Conservation (phyloP, 2,329 filamentous ascomycete genomes). For the Polychaeton citri region DNA sequence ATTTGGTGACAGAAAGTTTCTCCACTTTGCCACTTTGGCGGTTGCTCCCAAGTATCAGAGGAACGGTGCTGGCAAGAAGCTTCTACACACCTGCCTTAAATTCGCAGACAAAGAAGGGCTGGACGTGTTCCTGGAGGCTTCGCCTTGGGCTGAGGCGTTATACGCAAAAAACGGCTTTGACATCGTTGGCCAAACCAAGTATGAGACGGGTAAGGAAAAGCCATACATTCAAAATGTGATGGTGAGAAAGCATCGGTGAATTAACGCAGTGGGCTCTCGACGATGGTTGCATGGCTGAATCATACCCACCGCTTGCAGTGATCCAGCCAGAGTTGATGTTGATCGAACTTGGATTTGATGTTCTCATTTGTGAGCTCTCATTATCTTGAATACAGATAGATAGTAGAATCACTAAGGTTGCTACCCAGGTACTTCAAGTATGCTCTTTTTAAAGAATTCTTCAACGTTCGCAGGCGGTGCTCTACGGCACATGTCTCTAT, state of each 20-base stretch:
- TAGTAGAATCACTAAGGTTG: too few relatives aligned
- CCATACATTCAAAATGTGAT: not conserved
- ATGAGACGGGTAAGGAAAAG: not conserved
- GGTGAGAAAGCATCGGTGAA: conserved; percentile 1
- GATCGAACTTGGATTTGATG: too few relatives aligned
- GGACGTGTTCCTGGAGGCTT: not conserved
- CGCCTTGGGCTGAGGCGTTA: not conserved
- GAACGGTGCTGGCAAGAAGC: conserved; percentile 2
- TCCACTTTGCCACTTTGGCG: conserved; percentile 1
- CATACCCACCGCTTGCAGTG: too few relatives aligned
- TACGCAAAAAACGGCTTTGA: not conserved
- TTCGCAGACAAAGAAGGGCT: not conserved
- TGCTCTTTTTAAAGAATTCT: too few relatives aligned
- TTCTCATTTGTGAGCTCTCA: too few relatives aligned
- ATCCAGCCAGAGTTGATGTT: too few relatives aligned
- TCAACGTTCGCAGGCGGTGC: too few relatives aligned
- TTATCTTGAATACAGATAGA: too few relatives aligned
- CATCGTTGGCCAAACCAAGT: not conserved
- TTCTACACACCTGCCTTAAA: conserved; percentile 4
- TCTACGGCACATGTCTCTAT: too few relatives aligned
- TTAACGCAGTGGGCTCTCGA: too few relatives aligned
- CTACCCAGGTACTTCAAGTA: too few relatives aligned
- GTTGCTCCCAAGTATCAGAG: conserved; percentile 3
- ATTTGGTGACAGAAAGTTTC: not conserved
- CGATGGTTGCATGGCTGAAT: too few relatives aligned